phyloP scores from a whole-genome alignment of 805 yeast species.

The Pichia nanzhaoensis region DNA sequence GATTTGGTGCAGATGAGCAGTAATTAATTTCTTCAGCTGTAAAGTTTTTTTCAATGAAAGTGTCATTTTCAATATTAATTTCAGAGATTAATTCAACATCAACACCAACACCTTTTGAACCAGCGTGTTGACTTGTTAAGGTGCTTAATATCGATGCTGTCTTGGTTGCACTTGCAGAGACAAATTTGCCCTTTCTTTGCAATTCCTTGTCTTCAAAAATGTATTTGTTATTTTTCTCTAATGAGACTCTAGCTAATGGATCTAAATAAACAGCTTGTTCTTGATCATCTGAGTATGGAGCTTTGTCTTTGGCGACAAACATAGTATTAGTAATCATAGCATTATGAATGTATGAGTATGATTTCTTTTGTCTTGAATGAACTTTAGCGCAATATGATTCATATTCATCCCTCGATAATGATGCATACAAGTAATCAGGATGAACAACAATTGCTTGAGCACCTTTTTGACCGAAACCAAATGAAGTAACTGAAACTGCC shows the following conservation, averaged over 20 bases:
- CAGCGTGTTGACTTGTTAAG: constrained; percentile 42
- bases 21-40: constrained; percentile 73
- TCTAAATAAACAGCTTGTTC: constrained; percentile 91
- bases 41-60: constrained; percentile 89
- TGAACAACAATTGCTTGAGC: constrained; percentile 90
- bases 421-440: constrained; percentile 88
- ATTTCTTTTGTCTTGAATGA: constrained; percentile 71
- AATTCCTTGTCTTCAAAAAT: constrained; percentile 44
- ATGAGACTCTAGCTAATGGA: constrained; percentile 77
- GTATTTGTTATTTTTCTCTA: constrained; percentile 32
- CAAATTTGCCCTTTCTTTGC: constrained; percentile 39
- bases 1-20: constrained; percentile 66
- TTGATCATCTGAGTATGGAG: constrained; percentile 86
- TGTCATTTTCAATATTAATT: constrained; percentile 79
- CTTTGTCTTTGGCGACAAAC: constrained; percentile 87
- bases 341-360: constrained; percentile 93
- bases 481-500: constrained; percentile 95
- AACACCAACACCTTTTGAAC: constrained; percentile 78
- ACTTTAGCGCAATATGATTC: constrained; percentile 68
- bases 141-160: constrained; percentile 58
- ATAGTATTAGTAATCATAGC: constrained; percentile 86
- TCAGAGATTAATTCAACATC: constrained; percentile 88
- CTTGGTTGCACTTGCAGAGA: constrained; percentile 41
- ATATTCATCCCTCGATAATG: constrained; percentile 66
- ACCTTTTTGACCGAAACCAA: constrained; percentile 99